These are phyloP conservation scores for Collybia sordida DNA, from an alignment of 768 basidiomycete genomes.

Conservation along the genomic window DNA sequence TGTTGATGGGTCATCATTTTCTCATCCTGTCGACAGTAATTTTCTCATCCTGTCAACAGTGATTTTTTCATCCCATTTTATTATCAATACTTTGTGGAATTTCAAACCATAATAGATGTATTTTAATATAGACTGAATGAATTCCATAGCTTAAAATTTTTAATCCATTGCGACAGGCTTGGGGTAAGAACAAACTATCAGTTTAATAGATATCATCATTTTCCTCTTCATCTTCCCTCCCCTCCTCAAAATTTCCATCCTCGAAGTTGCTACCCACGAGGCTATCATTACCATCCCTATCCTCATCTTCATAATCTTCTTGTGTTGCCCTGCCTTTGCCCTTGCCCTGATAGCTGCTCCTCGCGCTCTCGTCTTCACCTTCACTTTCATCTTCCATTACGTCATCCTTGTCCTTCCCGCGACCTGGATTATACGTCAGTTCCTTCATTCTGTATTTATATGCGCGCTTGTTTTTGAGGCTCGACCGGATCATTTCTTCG, in stretches of 20 bases:
- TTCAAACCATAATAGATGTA: background rate
- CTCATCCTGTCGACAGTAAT: no score
- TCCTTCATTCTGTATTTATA: background rate
- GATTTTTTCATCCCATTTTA: background rate
- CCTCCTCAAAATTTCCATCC: background rate
- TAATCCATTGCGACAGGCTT: background rate
- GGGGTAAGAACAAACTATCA: background rate
- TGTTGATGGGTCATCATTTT: no score
- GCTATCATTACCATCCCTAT: background rate
- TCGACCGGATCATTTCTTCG: conserved; percentile 1
- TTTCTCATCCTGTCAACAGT: background rate
- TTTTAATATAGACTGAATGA: background rate
- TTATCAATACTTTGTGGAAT: background rate
- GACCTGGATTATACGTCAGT: background rate
- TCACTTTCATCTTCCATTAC: background rate
- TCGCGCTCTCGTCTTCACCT: background rate
- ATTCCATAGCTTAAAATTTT: background rate
- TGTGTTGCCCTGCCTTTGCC: background rate
- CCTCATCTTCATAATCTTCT: background rate
- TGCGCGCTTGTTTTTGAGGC: background rate
- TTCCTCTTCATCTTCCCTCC: background rate
- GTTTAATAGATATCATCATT: background rate
- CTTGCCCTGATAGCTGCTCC: background rate
- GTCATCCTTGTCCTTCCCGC: background rate
- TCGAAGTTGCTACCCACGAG: no score